These are phyloP conservation scores for Huiozyma naganishii DNA, from an alignment of 805 yeast genomes.

Conservation along the genomic window DNA sequence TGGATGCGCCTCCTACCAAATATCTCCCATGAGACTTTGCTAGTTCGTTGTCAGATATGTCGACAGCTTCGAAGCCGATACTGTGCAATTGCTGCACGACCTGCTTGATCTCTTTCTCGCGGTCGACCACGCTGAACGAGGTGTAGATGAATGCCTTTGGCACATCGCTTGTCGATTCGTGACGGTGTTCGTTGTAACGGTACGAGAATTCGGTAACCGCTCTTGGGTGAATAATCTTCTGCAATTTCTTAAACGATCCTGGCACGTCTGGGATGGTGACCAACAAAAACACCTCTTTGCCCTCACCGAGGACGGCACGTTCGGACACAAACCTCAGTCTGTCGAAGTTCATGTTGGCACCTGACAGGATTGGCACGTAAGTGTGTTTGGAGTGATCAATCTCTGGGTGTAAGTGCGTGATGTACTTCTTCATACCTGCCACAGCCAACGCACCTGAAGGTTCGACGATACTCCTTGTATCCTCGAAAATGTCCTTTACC, in stretches of 20 bases:
- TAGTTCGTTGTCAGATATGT: slow-evolving; percentile 84
- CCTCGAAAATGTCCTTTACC: slow-evolving; percentile 91
- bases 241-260: slow-evolving; percentile 77
- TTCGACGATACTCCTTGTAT: slow-evolving; percentile 85
- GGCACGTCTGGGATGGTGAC: slow-evolving; percentile 88
- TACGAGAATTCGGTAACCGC: slow-evolving; percentile 90
- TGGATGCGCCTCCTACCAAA: slow-evolving; percentile 83
- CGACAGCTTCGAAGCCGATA: slow-evolving; percentile 63
- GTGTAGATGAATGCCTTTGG: slow-evolving; percentile 71
- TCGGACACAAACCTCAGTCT: slow-evolving; percentile 91
- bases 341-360: slow-evolving; percentile 98
- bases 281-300: slow-evolving; percentile 85
- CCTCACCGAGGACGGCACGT: slow-evolving; percentile 97
- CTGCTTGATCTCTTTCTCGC: slow-evolving; percentile 57
- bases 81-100: slow-evolving; percentile 49
- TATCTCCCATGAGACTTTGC: slow-evolving; percentile 96
- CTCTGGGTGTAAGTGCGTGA: slow-evolving; percentile 50
- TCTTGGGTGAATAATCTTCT: slow-evolving; percentile 73
- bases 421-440: slow-evolving; percentile 85
- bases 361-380: slow-evolving; percentile 79
- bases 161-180: slow-evolving; percentile 27
- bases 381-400: slow-evolving; percentile 58
- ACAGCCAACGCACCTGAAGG: slow-evolving; percentile 96
- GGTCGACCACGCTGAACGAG: slow-evolving; percentile 74
- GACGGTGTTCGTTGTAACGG: slow-evolving; percentile 45